Evolutionary conservation across 163 green algal species (phyloP), one percentile per base, ranked within the genome.

Genomic region (Volvox carteri): DNA sequence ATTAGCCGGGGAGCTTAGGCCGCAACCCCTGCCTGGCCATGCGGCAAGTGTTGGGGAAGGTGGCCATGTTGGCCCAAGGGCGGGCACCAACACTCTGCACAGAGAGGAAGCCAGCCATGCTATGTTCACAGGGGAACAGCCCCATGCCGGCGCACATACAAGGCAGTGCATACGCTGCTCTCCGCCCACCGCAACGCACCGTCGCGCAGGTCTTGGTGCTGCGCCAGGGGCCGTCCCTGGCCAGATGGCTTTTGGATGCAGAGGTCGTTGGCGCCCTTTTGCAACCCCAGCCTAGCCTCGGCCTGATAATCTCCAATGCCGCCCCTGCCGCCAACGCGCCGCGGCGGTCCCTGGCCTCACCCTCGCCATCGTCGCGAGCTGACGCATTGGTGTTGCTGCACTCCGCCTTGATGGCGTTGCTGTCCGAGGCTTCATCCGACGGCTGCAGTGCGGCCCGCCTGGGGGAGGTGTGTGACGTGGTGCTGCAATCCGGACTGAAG

Each of bases 341-440:
- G 23, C 42, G 33, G 39, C 41, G 2, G 19, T 42, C 41, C 70
- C 42, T 54, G 39, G 41, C n/a, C 14, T 35, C 70, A 30, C 23
- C 70, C 2, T 21, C 56, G 35, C 37, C 37, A 16, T 9, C 68
- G 2, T 4, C n/a, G 25, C 54, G 6, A 44, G 39, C 50, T 19
- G 54, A 85, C 33, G 50, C 35, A 39, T 60, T 85, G 37, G 6
- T 58, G 37, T 56, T 85, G 78, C 54, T 85, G 41, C 60, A 60
- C n/a, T n/a, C 42, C 28, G 60, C 58, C 30, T 28, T 86, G 28
- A 4, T 30, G 42, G 58, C 62, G 58, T 58, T 77, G 60, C 8
- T 65, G 7, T 12, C 54, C 54, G 28, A 23, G 19, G 28, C 54
- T 19, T 23, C 54, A 12, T 12, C 54, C 54, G 28, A 23, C 54